These are phyloP conservation scores for Pseudonitzschia multiseries DNA, from an alignment of 108 stramenopile genomes.

Conservation along the genomic window DNA sequence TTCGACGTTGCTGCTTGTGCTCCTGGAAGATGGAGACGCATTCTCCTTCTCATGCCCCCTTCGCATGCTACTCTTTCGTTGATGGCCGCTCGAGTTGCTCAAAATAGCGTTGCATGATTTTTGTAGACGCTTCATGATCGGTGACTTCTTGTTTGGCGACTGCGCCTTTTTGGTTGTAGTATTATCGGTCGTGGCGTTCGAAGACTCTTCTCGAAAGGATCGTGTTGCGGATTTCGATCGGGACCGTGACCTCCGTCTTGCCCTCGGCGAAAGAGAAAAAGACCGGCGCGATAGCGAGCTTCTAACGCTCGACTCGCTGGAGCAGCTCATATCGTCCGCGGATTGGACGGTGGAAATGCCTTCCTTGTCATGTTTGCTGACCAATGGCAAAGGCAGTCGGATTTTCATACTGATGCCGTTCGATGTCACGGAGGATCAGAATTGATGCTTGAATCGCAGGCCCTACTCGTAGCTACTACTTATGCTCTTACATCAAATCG, in stretches of 20 bases:
- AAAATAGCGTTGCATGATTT: neutral
- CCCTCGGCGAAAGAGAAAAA: neutral
- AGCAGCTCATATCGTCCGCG: neutral
- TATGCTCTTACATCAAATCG: neutral
- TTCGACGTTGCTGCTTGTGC: neutral
- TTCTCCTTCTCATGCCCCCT: neutral
- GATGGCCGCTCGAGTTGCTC: neutral
- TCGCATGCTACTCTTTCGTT: neutral
- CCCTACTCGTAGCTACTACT: neutral
- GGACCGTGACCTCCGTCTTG: neutral
- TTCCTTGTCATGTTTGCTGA: neutral
- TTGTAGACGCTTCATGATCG: conserved; percentile 1
- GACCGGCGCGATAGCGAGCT: neutral
- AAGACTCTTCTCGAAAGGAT: neutral
- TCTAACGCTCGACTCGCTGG: neutral
- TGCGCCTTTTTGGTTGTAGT: neutral
- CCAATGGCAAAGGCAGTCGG: neutral
- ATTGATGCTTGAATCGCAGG: neutral
- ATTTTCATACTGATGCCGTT: neutral
- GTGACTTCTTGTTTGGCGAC: neutral
- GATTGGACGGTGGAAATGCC: neutral
- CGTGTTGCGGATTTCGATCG: neutral
- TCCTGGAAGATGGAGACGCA: neutral
- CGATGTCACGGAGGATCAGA: neutral
- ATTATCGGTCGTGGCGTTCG: neutral